phyloP scores from a whole-genome alignment of 2,329 filamentous ascomycete species.

The Colletotrichum caudatum region DNA sequence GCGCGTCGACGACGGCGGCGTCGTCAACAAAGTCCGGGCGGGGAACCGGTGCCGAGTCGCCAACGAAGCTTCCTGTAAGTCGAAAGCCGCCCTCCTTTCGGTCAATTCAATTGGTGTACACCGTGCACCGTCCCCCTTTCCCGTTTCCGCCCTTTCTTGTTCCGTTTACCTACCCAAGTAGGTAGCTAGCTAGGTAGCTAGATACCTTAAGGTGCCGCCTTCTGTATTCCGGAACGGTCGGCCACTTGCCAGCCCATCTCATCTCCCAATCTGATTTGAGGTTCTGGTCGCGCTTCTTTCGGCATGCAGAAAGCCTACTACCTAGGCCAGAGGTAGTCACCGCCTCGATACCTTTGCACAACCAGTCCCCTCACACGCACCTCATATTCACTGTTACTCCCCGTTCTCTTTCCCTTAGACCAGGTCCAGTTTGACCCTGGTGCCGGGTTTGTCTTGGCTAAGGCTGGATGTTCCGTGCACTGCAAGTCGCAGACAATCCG shows the following conservation, averaged over 20 bases:
- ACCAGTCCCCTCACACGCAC: conserved; percentile 28
- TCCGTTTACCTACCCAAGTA: neutral
- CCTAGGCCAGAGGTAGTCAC: neutral
- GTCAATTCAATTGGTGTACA: neutral
- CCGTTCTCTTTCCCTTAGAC: neutral
- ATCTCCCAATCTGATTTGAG: conserved; percentile 17
- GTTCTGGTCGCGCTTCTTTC: neutral
- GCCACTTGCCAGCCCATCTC: conserved; percentile 14
- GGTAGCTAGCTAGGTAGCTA: too few species aligned
- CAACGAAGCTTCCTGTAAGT: conserved; percentile 39
- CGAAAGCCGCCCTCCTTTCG: neutral
- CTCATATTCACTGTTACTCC: conserved; percentile 10
- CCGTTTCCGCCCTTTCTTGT: neutral
- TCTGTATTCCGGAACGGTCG: neutral
- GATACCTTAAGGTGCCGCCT: neutral
- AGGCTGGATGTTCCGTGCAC: conserved; percentile 34
- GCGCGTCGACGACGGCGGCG: conserved; percentile 20
- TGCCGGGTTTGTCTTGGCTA: conserved; percentile 27
- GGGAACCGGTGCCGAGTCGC: conserved; percentile 35
- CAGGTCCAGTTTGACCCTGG: conserved; percentile 11
- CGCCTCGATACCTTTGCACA: neutral
- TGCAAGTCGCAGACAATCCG: neutral
- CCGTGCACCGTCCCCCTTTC: too few species aligned
- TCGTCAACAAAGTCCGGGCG: conserved; percentile 22
- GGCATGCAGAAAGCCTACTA: neutral